Evolutionary conservation across 2,329 filamentous ascomycete species (phyloP).

Genomic region (Pseudocercospora macadamiae): DNA sequence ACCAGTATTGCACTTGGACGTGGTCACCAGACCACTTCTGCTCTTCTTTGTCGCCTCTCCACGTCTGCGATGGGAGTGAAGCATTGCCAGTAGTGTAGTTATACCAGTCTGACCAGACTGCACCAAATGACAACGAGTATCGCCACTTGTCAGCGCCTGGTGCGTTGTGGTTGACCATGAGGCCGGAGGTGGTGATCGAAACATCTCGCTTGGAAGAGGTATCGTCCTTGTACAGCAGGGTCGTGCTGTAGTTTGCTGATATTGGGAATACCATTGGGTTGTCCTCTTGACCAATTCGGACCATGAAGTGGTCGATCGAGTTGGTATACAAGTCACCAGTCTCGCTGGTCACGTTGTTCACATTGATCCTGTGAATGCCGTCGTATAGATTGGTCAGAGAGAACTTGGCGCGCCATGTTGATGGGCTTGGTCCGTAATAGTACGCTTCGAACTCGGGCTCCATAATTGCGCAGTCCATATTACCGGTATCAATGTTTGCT

Average conservation of each 20-base stretch:
- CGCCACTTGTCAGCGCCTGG: slow-evolving; percentile 65
- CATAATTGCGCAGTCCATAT: slow-evolving; percentile 50
- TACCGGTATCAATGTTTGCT: slow-evolving; percentile 50
- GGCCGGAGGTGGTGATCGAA: slow-evolving; percentile 42
- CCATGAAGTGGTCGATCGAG: slow-evolving; percentile 62
- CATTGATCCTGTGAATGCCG: slow-evolving; percentile 61
- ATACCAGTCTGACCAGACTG: slow-evolving; percentile 61
- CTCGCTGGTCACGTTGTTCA: slow-evolving; percentile 56
- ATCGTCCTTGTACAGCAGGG: slow-evolving; percentile 50
- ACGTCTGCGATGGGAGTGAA: slow-evolving; percentile 52
- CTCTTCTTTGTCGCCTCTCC: slow-evolving; percentile 58
- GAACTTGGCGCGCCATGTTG: slow-evolving; percentile 57
- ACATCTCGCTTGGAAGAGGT: slow-evolving; percentile 28
- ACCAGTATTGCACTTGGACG: slow-evolving; percentile 67
- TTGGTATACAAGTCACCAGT: slow-evolving; percentile 50
- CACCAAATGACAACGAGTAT: slow-evolving; percentile 65
- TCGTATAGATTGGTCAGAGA: slow-evolving; percentile 61
- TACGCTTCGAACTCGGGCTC: slow-evolving; percentile 42
- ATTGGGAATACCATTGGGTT: slow-evolving; percentile 64
- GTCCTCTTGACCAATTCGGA: slow-evolving; percentile 60
- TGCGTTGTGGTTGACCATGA: slow-evolving; percentile 61
- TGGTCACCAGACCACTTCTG: slow-evolving; percentile 66
- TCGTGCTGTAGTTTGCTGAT: slow-evolving; percentile 61
- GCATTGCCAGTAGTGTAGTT: slow-evolving; percentile 58
- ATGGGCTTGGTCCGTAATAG: slow-evolving; percentile 56